Percentiles rank a stretch among this genome's conserved stretches.
These are phyloP conservation scores for Globisporangium iwayamae DNA, from an alignment of 352 stramenopile genomes.

Conservation along the genomic window DNA sequence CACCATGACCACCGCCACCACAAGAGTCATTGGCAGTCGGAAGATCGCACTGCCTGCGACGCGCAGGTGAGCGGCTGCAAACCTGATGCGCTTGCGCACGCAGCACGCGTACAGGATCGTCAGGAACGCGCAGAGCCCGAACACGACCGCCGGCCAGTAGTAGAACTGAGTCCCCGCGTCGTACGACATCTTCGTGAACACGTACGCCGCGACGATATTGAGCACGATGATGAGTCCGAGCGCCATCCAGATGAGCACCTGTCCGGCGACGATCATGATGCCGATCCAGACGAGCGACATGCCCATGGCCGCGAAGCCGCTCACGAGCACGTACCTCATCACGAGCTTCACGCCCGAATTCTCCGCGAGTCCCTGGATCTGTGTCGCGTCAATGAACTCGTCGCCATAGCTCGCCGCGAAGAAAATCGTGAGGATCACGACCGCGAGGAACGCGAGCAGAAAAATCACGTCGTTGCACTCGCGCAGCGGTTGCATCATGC, in stretches of 20 bases:
- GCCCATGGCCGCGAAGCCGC: slow-evolving; percentile 48
- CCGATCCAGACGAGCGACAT: slow-evolving; percentile 76
- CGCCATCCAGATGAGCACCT: slow-evolving; percentile 51
- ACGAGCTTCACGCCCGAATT: slow-evolving; percentile 55
- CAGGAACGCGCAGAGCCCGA: slow-evolving; percentile 47
- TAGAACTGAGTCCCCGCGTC: slow-evolving; percentile 53
- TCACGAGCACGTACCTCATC: slow-evolving; percentile 48
- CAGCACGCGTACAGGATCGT: slow-evolving; percentile 58
- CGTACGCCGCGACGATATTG: slow-evolving; percentile 48
- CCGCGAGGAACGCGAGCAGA: slow-evolving; percentile 53
- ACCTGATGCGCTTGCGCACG: slow-evolving; percentile 87
- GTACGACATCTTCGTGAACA: slow-evolving; percentile 71
- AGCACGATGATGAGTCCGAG: slow-evolving; percentile 44
- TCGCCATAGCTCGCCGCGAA: slow-evolving; percentile 60
- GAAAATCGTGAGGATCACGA: slow-evolving; percentile 41
- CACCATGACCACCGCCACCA: slow-evolving; percentile 82
- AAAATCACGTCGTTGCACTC: slow-evolving; percentile 81
- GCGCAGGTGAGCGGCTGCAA: slow-evolving; percentile 88
- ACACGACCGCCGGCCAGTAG: slow-evolving; percentile 63
- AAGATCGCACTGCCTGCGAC: slow-evolving; percentile 87
- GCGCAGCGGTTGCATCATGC: slow-evolving; percentile 22
- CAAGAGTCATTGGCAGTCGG: slow-evolving; percentile 76
- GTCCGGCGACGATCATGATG: slow-evolving; percentile 52
- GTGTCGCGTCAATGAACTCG: slow-evolving; percentile 55
- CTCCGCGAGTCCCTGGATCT: slow-evolving; percentile 30